Conservation (phyloP, 352 stramenopile genomes). For the Phytophthora colocasiae region DNA sequence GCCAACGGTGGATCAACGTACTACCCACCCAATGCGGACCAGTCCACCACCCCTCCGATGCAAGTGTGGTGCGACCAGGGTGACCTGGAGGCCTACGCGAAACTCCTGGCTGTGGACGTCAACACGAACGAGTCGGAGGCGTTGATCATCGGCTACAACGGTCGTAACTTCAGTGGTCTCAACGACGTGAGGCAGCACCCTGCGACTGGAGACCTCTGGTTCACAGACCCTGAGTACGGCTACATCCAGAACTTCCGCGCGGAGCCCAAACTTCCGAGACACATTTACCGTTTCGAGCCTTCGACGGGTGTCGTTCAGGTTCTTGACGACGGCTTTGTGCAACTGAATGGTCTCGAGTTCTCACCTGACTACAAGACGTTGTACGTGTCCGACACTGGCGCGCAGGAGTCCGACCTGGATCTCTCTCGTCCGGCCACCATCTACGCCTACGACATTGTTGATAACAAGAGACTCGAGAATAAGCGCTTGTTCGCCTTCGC, state of each 20-base stretch:
- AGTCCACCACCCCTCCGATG: conserved; percentile 19
- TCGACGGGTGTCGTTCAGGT: conserved; percentile 32
- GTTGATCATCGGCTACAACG: conserved; percentile 25
- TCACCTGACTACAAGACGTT: conserved; percentile 35
- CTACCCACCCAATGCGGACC: conserved; percentile 22
- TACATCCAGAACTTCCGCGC: conserved; percentile 29
- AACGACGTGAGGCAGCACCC: conserved; percentile 34
- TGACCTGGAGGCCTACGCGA: conserved; percentile 14
- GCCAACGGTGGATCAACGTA: conserved; percentile 29
- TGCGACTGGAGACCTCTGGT: conserved; percentile 30
- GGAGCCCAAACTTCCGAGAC: conserved; percentile 14
- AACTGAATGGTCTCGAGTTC: conserved; percentile 30
- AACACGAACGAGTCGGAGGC: conserved; percentile 29
- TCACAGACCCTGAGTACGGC: conserved; percentile 24
- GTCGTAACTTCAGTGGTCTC: conserved; percentile 27
- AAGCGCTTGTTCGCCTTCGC: conserved; percentile 23
- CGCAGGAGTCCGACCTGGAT: conserved; percentile 22
- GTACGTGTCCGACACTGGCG: conserved; percentile 26
- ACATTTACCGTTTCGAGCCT: conserved; percentile 33
- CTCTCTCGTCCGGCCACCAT: conserved; percentile 23
- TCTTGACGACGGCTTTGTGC: conserved; percentile 17
- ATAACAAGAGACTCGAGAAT: conserved; percentile 22
- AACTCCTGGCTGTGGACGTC: conserved; percentile 27
- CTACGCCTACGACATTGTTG: conserved; percentile 30
- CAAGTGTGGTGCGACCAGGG: conserved; percentile 34